These are phyloP conservation scores for Eucommia ulmoides DNA, from an alignment of 257 asterid genomes.

Conservation along the genomic window DNA sequence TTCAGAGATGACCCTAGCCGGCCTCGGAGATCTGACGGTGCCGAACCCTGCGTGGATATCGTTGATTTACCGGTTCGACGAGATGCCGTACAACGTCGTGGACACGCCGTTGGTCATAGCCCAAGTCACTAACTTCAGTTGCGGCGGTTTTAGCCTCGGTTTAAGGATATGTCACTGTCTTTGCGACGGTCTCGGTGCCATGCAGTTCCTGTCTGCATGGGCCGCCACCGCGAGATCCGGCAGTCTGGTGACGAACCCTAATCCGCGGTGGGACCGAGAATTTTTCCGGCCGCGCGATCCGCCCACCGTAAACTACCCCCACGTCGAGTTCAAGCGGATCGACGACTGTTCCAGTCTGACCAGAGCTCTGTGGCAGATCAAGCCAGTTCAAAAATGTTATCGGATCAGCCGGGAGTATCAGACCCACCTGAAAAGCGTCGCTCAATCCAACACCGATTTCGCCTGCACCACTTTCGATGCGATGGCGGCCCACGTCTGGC, in stretches of 20 bases:
- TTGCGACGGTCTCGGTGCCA: constrained; percentile 88
- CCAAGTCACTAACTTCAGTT: constrained; percentile 57
- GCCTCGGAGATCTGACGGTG: constrained; percentile 56
- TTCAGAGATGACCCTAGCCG: constrained; percentile 30
- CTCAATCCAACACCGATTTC: constrained; percentile 21
- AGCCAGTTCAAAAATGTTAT: constrained; percentile 65
- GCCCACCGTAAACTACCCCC: constrained; percentile 39
- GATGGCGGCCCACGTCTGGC: constrained; percentile 86
- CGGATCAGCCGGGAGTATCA: constrained; percentile 44
- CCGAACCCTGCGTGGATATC: constrained; percentile 78
- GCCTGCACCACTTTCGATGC: constrained; percentile 66
- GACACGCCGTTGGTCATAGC: constrained; percentile 84
- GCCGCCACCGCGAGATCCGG: constrained; percentile 55
- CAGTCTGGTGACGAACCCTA: constrained; percentile 26
- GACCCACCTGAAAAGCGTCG: constrained; percentile 35
- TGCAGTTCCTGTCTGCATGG: constrained; percentile 81
- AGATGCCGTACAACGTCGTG: constrained; percentile 59
- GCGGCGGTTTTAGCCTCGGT: constrained; percentile 84
- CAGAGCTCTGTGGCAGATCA: constrained; percentile 39
- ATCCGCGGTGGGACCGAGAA: constrained; percentile 75
- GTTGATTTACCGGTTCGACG: constrained; percentile 45
- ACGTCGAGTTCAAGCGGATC: constrained; percentile 44
- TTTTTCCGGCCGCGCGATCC: constrained; percentile 52
- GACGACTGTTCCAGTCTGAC: constrained; percentile 43
- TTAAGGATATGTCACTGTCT: constrained; percentile 76